Evolutionary conservation across 2,329 filamentous ascomycete species (phyloP), one percentile per base, ranked within the genome.

Genomic region (Ceratocystis cubensis): DNA sequence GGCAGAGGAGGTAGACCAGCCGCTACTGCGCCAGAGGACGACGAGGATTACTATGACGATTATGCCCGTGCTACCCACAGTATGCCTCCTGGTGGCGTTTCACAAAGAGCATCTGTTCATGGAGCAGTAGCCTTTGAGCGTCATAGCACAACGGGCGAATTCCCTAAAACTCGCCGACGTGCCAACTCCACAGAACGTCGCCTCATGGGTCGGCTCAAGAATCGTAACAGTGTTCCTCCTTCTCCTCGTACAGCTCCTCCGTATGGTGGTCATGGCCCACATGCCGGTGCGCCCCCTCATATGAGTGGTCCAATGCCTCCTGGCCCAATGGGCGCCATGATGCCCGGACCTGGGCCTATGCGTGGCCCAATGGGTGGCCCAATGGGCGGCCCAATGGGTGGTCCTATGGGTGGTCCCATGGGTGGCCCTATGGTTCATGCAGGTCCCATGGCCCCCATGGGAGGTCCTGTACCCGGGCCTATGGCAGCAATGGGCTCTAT

Each of bases 201-300:
- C 6, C 61, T 65, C 13, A 25, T 33, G 41, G 67, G 65, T 13
- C 64, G 67, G 22, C 45, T 63, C 33, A 48, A 30, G 13, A 41
- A 56, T 37, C 64, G 67, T 20, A 68, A 61, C 45, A 68, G 67
- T 22, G 65, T 68, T 61, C 67, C 67, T 33, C 67, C 67, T 30
- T 64, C 67, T 15, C 61, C 67, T n/a, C 59, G 45, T 15, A 65
- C 64, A 6, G 67, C 67, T 7, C 67, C 67, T 4, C 50, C 61
- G 20, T 68, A 63, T 33, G 66, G 66, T 15, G 61, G 50, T 37
- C 64, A 56, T 25, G 48, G 48, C 25, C 48, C 22, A 50, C 48
- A 50, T 13, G 20, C 48, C 22, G 48, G 48, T 25, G 48, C 37
- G 44, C 61, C 48, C 48, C 48, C 48, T 22, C 48, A 20, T 20